phyloP scores from a whole-genome alignment of 2,329 filamentous ascomycete genomes.

The Purpureocillium takamizusanense region DNA sequence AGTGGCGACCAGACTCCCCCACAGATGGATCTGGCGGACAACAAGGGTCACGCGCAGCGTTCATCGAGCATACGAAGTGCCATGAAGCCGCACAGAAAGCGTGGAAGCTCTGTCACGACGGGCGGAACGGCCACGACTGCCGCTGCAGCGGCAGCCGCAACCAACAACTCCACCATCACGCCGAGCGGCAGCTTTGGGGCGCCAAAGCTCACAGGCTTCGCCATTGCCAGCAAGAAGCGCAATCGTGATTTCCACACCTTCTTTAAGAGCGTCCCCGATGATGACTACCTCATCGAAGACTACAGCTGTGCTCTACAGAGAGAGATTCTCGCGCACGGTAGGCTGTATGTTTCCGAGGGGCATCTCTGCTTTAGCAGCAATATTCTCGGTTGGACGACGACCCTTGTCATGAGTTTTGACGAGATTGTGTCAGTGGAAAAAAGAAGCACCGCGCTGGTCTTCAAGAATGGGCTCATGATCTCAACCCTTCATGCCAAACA shows the following conservation, averaged over 20 bases:
- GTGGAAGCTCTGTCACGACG: slow-evolving; percentile 71
- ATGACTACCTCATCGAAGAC: slow-evolving; percentile 96
- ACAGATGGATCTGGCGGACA: slow-evolving; percentile 52
- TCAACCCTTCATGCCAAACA: slow-evolving; percentile 93
- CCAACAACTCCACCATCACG: slow-evolving; percentile 59
- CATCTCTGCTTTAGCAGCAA: slow-evolving; percentile 99
- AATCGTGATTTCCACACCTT: slow-evolving; percentile 91
- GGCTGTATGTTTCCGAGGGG: slow-evolving; percentile 92
- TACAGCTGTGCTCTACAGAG: slow-evolving; percentile 94
- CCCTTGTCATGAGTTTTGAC: slow-evolving; percentile 94
- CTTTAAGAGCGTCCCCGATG: slow-evolving; percentile 94
- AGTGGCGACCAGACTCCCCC: slow-evolving; percentile 56
- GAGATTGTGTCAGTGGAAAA: slow-evolving; percentile 97
- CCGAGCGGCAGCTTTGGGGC: slow-evolving; percentile 47
- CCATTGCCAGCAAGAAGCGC: slow-evolving; percentile 89
- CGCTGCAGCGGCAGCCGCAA: slow-evolving; percentile 63
- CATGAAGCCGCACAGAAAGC: slow-evolving; percentile 56
- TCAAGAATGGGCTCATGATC: slow-evolving; percentile 96
- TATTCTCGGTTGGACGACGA: slow-evolving; percentile 96
- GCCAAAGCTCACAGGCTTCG: slow-evolving; percentile 85
- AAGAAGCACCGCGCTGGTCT: slow-evolving; percentile 87
- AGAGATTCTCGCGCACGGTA: slow-evolving; percentile 88
- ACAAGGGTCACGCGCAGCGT: slow-evolving; percentile 50
- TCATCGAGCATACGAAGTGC: slow-evolving; percentile 60
- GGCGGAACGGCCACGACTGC: slow-evolving; percentile 41